Percentiles rank a stretch among this genome's conserved stretches.
These are phyloP conservation scores for Exophiala spinifera DNA, from an alignment of 2,329 filamentous ascomycete species.

Conservation along the genomic window DNA sequence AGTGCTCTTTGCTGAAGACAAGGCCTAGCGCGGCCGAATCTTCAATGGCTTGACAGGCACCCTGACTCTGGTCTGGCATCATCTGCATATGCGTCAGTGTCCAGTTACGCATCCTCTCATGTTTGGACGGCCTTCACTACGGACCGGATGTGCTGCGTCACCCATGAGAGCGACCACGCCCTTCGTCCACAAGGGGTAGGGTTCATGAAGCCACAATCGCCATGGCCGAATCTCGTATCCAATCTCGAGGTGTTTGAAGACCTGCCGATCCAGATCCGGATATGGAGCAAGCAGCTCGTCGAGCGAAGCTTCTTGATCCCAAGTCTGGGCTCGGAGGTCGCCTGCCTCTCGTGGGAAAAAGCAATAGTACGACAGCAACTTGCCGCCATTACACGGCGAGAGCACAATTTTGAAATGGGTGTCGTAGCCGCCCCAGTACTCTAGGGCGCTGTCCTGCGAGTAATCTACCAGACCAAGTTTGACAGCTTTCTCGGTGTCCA, in stretches of 20 bases:
- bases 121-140: too few relatives aligned
- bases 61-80: slow-evolving; percentile 69
- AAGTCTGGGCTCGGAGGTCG: slow-evolving; percentile 60
- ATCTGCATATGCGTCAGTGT: slow-evolving; percentile 36
- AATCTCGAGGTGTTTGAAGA: slow-evolving; percentile 58
- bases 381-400: slow-evolving; percentile 65
- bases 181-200: neutral
- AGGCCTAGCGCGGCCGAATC: slow-evolving; percentile 63
- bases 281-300: slow-evolving; percentile 62
- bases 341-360: slow-evolving; percentile 62
- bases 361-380: slow-evolving; percentile 66
- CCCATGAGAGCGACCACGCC: slow-evolving; percentile 57
- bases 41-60: slow-evolving; percentile 67
- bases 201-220: slow-evolving; percentile 60
- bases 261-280: slow-evolving; percentile 57
- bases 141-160: slow-evolving; percentile 60
- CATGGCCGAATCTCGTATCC: slow-evolving; percentile 63
- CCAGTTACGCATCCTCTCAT: too few relatives aligned
- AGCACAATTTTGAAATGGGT: slow-evolving; percentile 64
- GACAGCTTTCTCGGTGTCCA: slow-evolving; percentile 58
- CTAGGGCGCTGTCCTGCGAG: slow-evolving; percentile 57
- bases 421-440: slow-evolving; percentile 69
- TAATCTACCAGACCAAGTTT: slow-evolving; percentile 62
- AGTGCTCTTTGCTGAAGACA: slow-evolving; percentile 45
- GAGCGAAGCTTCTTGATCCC: slow-evolving; percentile 52